Evolutionary conservation across 345 rosid genomes (phyloP), one percentile per base, ranked within the genome.

Genomic region (Reutealis trisperma): DNA sequence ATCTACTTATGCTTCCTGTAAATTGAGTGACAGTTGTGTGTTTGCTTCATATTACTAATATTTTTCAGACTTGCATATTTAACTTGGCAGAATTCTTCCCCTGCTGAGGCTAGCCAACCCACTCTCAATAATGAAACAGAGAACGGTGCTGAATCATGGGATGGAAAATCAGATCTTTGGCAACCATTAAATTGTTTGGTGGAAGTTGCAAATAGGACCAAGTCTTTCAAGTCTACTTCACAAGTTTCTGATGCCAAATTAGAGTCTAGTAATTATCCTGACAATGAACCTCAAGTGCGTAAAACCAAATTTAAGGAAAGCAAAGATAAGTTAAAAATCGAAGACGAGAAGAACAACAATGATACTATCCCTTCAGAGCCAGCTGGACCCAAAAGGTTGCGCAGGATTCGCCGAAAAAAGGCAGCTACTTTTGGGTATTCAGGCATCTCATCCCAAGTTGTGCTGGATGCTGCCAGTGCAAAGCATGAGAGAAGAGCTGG

Each of bases 111-210:
- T 49, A 32, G 75, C 70, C 69, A 62, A 68, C 52, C 30, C 27
- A 66, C 67, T 73, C 22, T 58, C 25, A 45, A 41, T 72, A 42
- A 66, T 62, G 76, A 77, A 70, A 66, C 25, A 22, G 77, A 54
- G 49, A 72, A 77, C 73, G 75, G 78, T 55, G 64, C 57, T 57
- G 73, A 80, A 47, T 30, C 80, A 25, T 51, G 74, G 80, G 80
- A 81, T 54, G 75, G 67, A 32, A 73, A 77, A 73, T 77, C 74
- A 49, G 80, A 81, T 81, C 84, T 81, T 21, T 81, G 84, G 84
- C 84, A 81, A 54, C 84, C 84, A 54, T 68, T 81, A 55, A 81
- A 81, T 71, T 81, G 76, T 68, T 62, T 81, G 62, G 84, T 81
- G 32, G 84, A 81, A 77, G 84, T 81, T 68, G 80, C 84, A 52